phyloP scores from a whole-genome alignment of 495 filamentous ascomycete genomes.

The Aspergillus biplanus region DNA sequence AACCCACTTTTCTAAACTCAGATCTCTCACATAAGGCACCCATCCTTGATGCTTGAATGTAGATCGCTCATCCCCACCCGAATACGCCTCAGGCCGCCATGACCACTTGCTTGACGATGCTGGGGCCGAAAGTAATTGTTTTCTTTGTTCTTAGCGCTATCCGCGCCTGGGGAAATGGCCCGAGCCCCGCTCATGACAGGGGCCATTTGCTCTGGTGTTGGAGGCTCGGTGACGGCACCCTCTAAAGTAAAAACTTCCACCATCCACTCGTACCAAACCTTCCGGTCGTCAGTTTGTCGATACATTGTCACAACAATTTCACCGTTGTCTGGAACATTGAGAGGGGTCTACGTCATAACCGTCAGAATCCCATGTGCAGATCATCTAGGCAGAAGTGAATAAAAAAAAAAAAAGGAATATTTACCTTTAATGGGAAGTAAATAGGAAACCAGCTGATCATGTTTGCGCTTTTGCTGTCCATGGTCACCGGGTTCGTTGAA shows the following conservation, averaged over 20 bases:
- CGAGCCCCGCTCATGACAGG: slow-evolving; percentile 41
- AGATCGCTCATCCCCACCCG: slow-evolving; percentile 81
- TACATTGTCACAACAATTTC: slow-evolving; percentile 92
- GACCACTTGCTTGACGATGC: slow-evolving; percentile 30
- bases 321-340: slow-evolving; percentile 83
- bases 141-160: slow-evolving; percentile 32
- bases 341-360: slow-evolving; percentile 63
- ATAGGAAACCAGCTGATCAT: slow-evolving; percentile 99
- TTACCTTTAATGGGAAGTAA: slow-evolving; percentile 93
- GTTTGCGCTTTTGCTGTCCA: slow-evolving; percentile 86
- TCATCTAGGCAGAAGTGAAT: not conserved
- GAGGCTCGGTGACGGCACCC: slow-evolving; percentile 22
- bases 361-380: slow-evolving; percentile 15
- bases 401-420: slow-evolving; percentile 12
- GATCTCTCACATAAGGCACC: slow-evolving; percentile 78
- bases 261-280: slow-evolving; percentile 99
- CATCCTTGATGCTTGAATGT: slow-evolving; percentile 87
- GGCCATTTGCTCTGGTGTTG: slow-evolving; percentile 24
- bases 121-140: slow-evolving; percentile 12
- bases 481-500: slow-evolving; percentile 89
- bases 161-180: slow-evolving; percentile 35
- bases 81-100: slow-evolving; percentile 63
- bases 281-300: slow-evolving; percentile 90
- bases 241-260: slow-evolving; percentile 77
- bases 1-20: slow-evolving; percentile 8